Evolutionary conservation across 1,139 yeast species (phyloP).

Genomic region (Yamadazyma mexicana): DNA sequence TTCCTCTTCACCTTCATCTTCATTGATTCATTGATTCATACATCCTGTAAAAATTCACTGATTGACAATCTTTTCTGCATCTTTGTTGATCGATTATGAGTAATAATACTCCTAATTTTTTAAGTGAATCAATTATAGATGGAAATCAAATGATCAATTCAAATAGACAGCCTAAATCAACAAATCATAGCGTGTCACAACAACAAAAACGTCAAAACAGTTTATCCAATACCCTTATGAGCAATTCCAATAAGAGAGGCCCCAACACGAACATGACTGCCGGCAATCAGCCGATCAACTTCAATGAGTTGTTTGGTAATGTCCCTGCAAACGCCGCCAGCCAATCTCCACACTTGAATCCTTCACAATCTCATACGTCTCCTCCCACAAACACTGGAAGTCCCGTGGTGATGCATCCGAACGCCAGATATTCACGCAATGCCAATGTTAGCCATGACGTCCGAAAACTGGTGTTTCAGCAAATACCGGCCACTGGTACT

Average conservation of each 20-base stretch:
- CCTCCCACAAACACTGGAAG: neutral
- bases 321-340: neutral
- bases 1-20: no score
- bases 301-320: conserved; percentile 1
- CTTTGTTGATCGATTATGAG: conserved; percentile 5
- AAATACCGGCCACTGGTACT: conserved; percentile 5
- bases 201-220: conserved; percentile 46
- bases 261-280: conserved; percentile 13
- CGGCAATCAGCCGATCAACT: neutral
- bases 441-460: neutral
- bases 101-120: conserved; percentile 6
- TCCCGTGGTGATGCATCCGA: neutral
- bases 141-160: conserved; percentile 3
- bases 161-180: conserved; percentile 1
- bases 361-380: conserved; percentile 7
- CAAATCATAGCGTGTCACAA: conserved; percentile 7
- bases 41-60: neutral
- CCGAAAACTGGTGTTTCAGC: conserved; percentile 17
- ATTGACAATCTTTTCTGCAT: no score
- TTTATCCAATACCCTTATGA: conserved; percentile 34
- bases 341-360: conserved; percentile 1
- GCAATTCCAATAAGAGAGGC: conserved; percentile 36
- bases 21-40: neutral
- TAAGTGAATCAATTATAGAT: conserved; percentile 6
- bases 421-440: neutral